Base-by-base conservation (phyloP, 176 grass and related monocot species). In the Rhynchospora tenuis region DNA sequence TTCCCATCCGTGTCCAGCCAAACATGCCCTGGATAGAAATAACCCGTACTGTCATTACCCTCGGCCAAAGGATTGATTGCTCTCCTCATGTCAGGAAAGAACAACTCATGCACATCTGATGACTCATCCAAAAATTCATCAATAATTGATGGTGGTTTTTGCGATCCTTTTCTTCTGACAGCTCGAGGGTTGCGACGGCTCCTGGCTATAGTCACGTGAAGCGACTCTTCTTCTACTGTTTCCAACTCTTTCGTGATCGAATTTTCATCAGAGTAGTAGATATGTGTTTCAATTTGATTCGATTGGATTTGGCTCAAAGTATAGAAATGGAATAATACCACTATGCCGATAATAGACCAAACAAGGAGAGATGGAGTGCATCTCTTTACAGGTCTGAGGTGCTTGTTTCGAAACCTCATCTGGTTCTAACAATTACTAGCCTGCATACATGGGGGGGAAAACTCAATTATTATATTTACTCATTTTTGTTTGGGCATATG, bases 1-100 rank as follows among this genome's bases (percentile, higher is more conserved):
- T 96, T 95, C 22, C 97, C 97, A 61, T 96, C 91, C 11, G 88
- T 99, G 83, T 99, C 97, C 23, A 96, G 85, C 97, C 97, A 99
- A 80, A 99, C 48, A 66, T 85, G 86, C 29, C 97, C 97, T 0
- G 97, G 89, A 81, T 86, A 87, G n/a, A 84, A 96, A 79, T 86
- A 88, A 78, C 91, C 82, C 59, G 72, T 86, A 78, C 80, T 89
- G 12, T 89, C 88, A 82, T 91, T 93, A 16, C 86, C 86, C 70
- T 83, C 83, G 19, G 73, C 84, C 29, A 17, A n/a, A 24, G 97
- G 97, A 63, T 84, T 82, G 61, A 95, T 54, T 19, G 89, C 89
- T 3, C 16, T 87, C 27, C 75, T 87, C 20, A 2, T 50, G 68
- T 92, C 88, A 16, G 96, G 97, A 82, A 99, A 99, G 77, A 96